A percentile compares a stretch with the other conserved stretches of the same genome.
phyloP scores from a whole-genome alignment of 352 stramenopile genomes.

The Peronospora belbahrii region DNA sequence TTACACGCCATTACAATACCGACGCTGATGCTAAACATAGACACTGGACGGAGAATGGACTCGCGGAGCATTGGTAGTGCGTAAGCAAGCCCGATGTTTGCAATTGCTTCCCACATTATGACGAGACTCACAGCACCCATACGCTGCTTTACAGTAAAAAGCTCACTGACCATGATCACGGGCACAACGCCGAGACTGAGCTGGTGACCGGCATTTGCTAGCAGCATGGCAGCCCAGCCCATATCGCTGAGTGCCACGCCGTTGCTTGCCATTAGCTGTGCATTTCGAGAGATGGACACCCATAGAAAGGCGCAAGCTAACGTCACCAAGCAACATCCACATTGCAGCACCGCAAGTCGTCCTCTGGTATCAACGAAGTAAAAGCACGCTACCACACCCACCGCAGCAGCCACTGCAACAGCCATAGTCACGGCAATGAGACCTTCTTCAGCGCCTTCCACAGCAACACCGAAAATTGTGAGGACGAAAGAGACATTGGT shows the following conservation, averaged over 20 bases:
- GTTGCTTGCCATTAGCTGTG: conserved; percentile 9
- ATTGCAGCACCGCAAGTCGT: conserved; percentile 40
- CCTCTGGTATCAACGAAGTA: conserved; percentile 65
- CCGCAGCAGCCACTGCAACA: conserved; percentile 34
- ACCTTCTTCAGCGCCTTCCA: conserved; percentile 45
- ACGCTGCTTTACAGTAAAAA: conserved; percentile 63
- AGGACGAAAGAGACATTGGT: conserved; percentile 37
- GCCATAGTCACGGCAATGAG: conserved; percentile 37
- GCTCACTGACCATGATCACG: conserved; percentile 52
- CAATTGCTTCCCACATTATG: conserved; percentile 49
- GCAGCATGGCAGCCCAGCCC: conserved; percentile 49
- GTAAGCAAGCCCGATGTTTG: conserved; percentile 34
- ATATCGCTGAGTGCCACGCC: conserved; percentile 40
- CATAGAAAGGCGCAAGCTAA: conserved; percentile 42
- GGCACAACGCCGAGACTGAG: conserved; percentile 55
- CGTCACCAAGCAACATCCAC: conserved; percentile 49
- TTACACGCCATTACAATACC: conserved; percentile 43
- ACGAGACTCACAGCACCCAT: conserved; percentile 59
- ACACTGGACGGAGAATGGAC: conserved; percentile 28
- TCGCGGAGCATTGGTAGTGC: conserved; percentile 30
- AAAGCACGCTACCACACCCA: conserved; percentile 46
- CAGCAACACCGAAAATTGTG: conserved; percentile 48
- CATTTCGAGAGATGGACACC: conserved; percentile 31
- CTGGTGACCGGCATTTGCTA: conserved; percentile 58
- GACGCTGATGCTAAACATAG: conserved; percentile 37